Evolutionary conservation across 139 green algal species (phyloP), one percentile per base, ranked within the genome.

Genomic region (Chlorella ohadii): DNA sequence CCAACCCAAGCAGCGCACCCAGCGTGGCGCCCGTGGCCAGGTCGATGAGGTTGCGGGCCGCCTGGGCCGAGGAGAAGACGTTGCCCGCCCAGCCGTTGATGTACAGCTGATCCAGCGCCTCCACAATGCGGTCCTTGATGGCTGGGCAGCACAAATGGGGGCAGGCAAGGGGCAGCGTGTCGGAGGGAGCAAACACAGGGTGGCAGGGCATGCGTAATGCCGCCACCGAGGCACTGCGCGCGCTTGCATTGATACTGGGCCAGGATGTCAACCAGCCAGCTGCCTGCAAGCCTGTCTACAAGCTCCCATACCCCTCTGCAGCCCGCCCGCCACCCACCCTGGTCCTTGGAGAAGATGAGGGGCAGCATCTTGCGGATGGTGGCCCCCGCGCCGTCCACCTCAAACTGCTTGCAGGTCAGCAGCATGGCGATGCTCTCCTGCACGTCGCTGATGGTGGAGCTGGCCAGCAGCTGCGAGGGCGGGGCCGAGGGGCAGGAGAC

Each of bases 311-410:
- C 51, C 51, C 51, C 51, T 9, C 12, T n/a, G n/a, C n/a, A n/a
- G n/a, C n/a, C n/a, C n/a, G n/a, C 51, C 51, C 51, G 15, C 55
- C 27, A 31, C 65, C 36, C 70, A 85, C 85, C 85, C 76, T 93
- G 88, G 72, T 98, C 94, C 28, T 87, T 84, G 27, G 89, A 93
- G 87, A 98, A 98, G 20, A 98, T 87, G 41, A 98, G 92, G 6
- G 95, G 93, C 85, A 98, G 93, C 88, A 96, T 96, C 51, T 87
- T 89, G 41, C 92, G 88, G 78, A 94, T 87, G 3, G 90, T 86
- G 19, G 75, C 82, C 27, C 79, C 68, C 1, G 89, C 81, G 41
- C 89, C 91, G 36, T 84, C 74, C 70, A 97, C 76, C 76, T 91
- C 68, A 86, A 96, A 96, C 79, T 93, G 88, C 67, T 91, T 86